These are phyloP conservation scores for Candida ovalis DNA, from an alignment of 805 yeast genomes.

Conservation along the genomic window DNA sequence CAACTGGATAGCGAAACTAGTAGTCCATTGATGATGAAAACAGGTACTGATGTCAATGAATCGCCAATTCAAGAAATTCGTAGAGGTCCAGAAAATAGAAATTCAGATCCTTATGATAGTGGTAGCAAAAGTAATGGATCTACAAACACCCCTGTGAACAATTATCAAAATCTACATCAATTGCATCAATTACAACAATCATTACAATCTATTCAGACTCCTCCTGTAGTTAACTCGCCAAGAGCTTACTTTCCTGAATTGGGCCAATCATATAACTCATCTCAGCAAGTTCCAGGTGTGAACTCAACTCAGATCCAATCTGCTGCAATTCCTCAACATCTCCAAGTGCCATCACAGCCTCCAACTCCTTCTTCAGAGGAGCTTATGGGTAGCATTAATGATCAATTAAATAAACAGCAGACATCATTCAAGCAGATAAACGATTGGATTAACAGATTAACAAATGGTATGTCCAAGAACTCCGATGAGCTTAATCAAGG, in stretches of 20 bases:
- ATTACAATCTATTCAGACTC: slow-evolving; percentile 7
- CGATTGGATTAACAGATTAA: slow-evolving; percentile 47
- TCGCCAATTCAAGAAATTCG: slow-evolving; percentile 29
- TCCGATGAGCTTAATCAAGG: slow-evolving; percentile 14
- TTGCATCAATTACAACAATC: slow-evolving; percentile 1
- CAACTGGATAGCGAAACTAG: neutral
- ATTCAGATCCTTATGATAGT: slow-evolving; percentile 17
- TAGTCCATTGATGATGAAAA: neutral
- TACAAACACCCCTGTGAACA: neutral
- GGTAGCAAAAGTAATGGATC: neutral
- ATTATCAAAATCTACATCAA: neutral
- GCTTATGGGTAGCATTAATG: slow-evolving; percentile 41
- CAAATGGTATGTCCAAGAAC: slow-evolving; percentile 6
- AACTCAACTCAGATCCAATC: neutral
- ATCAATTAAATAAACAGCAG: slow-evolving; percentile 45
- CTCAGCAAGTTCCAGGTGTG: neutral
- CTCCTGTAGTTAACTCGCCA: slow-evolving; percentile 22
- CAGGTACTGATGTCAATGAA: slow-evolving; percentile 12
- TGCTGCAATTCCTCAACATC: neutral
- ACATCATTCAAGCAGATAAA: slow-evolving; percentile 52
- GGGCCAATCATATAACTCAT: slow-evolving; percentile 5
- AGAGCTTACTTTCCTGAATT: slow-evolving; percentile 28
- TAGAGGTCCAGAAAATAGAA: slow-evolving; percentile 30
- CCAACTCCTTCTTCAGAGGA: slow-evolving; percentile 15
- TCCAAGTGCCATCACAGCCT: slow-evolving; percentile 6